Percentiles rank a stretch among this genome's conserved stretches.
Evolutionary conservation across 1,139 yeast species (phyloP).

Genomic region (Yueomyces sp.): DNA sequence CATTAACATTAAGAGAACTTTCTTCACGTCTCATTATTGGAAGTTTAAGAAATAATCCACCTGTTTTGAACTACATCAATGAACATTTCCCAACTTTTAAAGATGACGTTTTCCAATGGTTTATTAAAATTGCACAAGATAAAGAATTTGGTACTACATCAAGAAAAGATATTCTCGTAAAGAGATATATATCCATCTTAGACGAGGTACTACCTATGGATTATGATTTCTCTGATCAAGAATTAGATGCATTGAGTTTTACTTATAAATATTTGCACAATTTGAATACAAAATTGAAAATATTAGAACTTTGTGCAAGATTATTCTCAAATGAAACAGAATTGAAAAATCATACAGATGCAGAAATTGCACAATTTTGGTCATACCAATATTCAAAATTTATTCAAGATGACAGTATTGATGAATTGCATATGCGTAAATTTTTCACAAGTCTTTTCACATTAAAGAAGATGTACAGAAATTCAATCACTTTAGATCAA

Average conservation of each 20-base stretch:
- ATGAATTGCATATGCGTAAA: constrained; percentile 30
- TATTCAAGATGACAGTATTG: constrained; percentile 18
- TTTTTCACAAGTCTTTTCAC: constrained; percentile 34
- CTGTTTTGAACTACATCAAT: constrained; percentile 33
- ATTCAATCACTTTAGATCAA: constrained; percentile 18
- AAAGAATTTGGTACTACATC: constrained; percentile 3
- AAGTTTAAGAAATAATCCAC: constrained; percentile 59
- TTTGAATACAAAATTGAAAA: constrained; percentile 20
- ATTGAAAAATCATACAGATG: not conserved
- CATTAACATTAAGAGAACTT: constrained; percentile 29
- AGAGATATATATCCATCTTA: constrained; percentile 19
- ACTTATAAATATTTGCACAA: constrained; percentile 13
- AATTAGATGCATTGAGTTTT: constrained; percentile 7
- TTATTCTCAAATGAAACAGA: constrained; percentile 3
- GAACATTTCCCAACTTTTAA: constrained; percentile 10
- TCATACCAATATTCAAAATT: constrained; percentile 14
- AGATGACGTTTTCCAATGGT: constrained; percentile 7
- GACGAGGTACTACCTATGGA: constrained; percentile 10
- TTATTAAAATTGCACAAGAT: constrained; percentile 2
- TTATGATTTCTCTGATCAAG: constrained; percentile 6
- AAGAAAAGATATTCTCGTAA: constrained; percentile 6
- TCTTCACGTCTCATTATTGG: constrained; percentile 41
- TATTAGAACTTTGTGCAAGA: constrained; percentile 18
- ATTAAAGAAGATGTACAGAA: constrained; percentile 17
- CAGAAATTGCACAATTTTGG: constrained; percentile 14